Evolutionary conservation across 2,329 filamentous ascomycete species (phyloP).

Genomic region (Pseudonectria foliicola): DNA sequence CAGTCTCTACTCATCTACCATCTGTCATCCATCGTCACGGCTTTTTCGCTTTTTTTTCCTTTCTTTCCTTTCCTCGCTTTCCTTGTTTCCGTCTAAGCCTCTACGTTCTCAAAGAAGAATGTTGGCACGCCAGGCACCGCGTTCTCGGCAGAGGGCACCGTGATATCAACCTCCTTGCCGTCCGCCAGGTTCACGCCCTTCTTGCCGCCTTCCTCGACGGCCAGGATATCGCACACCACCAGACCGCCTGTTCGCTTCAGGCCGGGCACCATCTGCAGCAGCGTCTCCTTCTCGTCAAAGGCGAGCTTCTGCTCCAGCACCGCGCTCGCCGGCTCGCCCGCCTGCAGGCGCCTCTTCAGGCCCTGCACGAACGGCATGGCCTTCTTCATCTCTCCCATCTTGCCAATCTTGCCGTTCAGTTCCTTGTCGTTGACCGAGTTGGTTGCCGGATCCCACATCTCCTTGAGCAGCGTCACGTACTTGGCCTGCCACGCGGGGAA

Average conservation of each 20-base stretch:
- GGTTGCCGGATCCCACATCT: slow-evolving; percentile 56
- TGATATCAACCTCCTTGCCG: slow-evolving; percentile 49
- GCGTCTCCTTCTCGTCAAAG: slow-evolving; percentile 75
- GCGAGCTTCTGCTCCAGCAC: slow-evolving; percentile 79
- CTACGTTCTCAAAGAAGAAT: slow-evolving; percentile 80
- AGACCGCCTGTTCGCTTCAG: slow-evolving; percentile 69
- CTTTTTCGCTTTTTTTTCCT: background rate
- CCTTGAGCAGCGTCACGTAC: slow-evolving; percentile 73
- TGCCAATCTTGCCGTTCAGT: slow-evolving; percentile 69
- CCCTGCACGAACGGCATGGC: slow-evolving; percentile 93
- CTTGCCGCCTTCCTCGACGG: slow-evolving; percentile 64
- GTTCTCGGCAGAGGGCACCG: slow-evolving; percentile 54
- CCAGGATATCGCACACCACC: slow-evolving; percentile 63
- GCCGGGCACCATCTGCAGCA: slow-evolving; percentile 70
- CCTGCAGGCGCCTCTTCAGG: slow-evolving; percentile 75
- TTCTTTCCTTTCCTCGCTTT: slow-evolving; percentile 2
- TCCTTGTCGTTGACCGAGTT: slow-evolving; percentile 71
- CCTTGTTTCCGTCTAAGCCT: slow-evolving; percentile 24
- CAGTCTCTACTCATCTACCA: slow-evolving; percentile 2
- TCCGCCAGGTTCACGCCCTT: slow-evolving; percentile 49
- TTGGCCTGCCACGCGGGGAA: slow-evolving; percentile 91
- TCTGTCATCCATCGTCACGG: slow-evolving; percentile 1
- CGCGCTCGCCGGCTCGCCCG: slow-evolving; percentile 55
- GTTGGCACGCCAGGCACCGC: slow-evolving; percentile 77
- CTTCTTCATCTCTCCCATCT: slow-evolving; percentile 88